Base-by-base conservation (phyloP, 2,329 filamentous ascomycete species). In the Aspergillus brasiliensis region DNA sequence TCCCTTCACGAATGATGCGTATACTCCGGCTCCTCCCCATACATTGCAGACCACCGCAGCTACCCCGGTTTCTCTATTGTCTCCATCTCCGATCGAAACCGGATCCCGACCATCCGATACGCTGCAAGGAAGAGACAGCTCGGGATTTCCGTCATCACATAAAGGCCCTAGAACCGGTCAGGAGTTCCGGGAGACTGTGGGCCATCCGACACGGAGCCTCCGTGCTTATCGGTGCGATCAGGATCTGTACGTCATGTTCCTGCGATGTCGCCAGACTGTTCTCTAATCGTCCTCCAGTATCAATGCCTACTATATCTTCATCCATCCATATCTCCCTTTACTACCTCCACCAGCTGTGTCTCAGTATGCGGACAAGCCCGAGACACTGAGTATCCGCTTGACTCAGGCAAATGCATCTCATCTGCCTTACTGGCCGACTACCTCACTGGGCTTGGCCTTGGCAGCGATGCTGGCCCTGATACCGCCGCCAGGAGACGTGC, bases 291-390 rank as follows among this genome's bases (percentile, higher is more conserved):
- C 8, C 42, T 23, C 7, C 28, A 71, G 69, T 17, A 21, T 62
- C 11, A 70, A 71, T 38, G 66, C 69, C 2, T 70, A 71, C 46
- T 71, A 71, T 34, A 63, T 71, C 3, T 69, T 62, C 49, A 65
- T 71, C 46, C 69, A 71, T 37, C 64, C 66, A 8, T 71, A 70
- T 51, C 52, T 70, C 7, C 68, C 68, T 0, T 21, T 69, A 11
- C 56, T 71, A 2, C 69, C 68, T 0, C 59, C 63, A 5, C 46
- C 65, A 1, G 28, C 59, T 3, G 13, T 19, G 2, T 40, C 56
- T 0, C 62, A 54, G 19, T 54, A 62, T 37, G 56, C 64, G 42
- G 66, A 70, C 46, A 48, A 37, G 2, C 42, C 5, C 1, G 15
- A 2, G 15, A 17, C 52, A 8, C 48, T 58, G 2, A n/a, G 28